Base-by-base conservation (phyloP, 129 eudicot species). In the Flaveria robusta region DNA sequence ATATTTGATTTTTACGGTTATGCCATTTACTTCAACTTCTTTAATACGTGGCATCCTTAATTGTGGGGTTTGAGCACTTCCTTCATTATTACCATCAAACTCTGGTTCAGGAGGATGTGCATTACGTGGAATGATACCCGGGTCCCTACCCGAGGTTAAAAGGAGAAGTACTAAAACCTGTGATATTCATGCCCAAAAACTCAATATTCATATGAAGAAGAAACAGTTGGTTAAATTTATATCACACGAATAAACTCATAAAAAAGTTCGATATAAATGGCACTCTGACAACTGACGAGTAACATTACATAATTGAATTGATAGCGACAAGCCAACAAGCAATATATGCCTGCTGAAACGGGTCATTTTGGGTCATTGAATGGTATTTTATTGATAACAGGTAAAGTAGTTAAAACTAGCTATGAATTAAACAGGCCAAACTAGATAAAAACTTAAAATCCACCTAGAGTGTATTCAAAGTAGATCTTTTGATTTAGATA, bases 21-120 rank as follows among this genome's bases (percentile, higher is more conserved):
- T 72, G 52, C 99, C 99, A 82, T 94, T 94, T 12, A 94, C 99
- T 83, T 94, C 94, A 66, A 94, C 99, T 89, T 94, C 99, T 79
- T 89, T 94, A 20, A 94, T 75, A 56, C 99, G 99, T 18, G 99
- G 96, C 81, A 94, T 75, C 31, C 97, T 88, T 60, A 89, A 66
- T 79, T 87, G 99, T 51, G 99, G 99, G 19, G 99, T 94, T 76
- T 91, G 97, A 64, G 85, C 92, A 80, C 89, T 87, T 24, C 96
- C 88, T 78, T 91, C 99, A 12, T 80, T 79, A 79, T 71, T 86
- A 47, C 92, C 97, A 64, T 94, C 92, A 73, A 85, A 86, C 56
- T 94, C 97, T n/a, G 99, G 99, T 75, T 94, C 99, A 69, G 97
- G 99, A n/a, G 99, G 99, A 79, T 94, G 99, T 29, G 94, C 93